phyloP scores from a whole-genome alignment of 257 asterid genomes.

The Rauvolfia tetraphylla region DNA sequence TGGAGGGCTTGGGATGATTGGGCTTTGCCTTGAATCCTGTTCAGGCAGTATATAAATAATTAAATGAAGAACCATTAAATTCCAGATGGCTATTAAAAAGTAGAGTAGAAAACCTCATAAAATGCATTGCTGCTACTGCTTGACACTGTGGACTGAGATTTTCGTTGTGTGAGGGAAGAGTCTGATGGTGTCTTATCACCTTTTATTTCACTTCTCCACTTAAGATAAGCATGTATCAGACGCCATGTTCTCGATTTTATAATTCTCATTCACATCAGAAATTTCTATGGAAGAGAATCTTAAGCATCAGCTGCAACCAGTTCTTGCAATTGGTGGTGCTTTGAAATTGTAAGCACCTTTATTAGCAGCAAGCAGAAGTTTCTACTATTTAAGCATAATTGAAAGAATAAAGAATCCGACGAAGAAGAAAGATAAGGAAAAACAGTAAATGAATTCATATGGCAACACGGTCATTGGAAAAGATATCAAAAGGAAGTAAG shows the following conservation, averaged over 20 bases:
- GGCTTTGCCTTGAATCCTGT: conserved; percentile 40
- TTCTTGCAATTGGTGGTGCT: not conserved
- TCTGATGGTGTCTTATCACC: conserved; percentile 37
- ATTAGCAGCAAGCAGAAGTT: not conserved
- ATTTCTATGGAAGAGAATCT: not conserved
- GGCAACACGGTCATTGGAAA: not conserved
- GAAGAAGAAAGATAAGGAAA: not conserved
- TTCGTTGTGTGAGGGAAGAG: conserved; percentile 38
- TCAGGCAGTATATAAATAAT: conserved; percentile 16
- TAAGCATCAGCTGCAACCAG: conserved; percentile 1
- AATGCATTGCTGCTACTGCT: conserved; percentile 35
- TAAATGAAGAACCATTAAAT: conserved; percentile 19
- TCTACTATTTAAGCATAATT: not conserved
- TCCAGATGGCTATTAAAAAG: conserved; percentile 8
- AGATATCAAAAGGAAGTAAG: not conserved
- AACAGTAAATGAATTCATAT: not conserved
- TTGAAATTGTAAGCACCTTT: not conserved
- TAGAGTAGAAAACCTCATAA: conserved; percentile 48
- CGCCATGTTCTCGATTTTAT: not conserved
- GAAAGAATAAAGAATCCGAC: not conserved
- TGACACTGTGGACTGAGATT: conserved; percentile 37
- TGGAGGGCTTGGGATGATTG: conserved; percentile 35
- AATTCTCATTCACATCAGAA: not conserved
- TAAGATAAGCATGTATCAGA: not conserved
- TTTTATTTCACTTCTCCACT: conserved; percentile 39